These are phyloP conservation scores for Sordariomycetes sp. DNA, from an alignment of 2,329 filamentous ascomycete genomes.

Conservation along the genomic window DNA sequence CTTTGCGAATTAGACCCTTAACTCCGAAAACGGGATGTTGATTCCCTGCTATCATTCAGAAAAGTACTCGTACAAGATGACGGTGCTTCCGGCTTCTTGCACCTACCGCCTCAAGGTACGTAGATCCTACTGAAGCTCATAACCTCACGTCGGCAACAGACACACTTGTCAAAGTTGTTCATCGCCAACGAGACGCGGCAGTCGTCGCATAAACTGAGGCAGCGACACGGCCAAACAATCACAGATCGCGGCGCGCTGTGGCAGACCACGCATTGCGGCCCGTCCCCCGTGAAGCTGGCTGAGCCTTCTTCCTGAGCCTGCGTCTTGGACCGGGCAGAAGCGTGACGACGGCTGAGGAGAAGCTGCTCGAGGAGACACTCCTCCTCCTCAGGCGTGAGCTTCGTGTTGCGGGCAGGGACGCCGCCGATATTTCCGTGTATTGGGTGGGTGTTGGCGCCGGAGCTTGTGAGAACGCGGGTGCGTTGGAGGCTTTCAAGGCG, in stretches of 20 bases:
- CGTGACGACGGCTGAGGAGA: constrained; percentile 40
- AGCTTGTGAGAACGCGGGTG: constrained; percentile 45
- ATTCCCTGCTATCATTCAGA: not conserved
- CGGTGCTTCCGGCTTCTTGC: not conserved
- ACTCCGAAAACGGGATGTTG: not conserved
- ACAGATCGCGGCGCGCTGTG: constrained; percentile 79
- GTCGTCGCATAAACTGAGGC: constrained; percentile 88
- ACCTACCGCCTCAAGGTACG: constrained; percentile 52
- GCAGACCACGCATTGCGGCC: constrained; percentile 88
- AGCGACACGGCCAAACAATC: constrained; percentile 94
- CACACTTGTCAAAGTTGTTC: constrained; percentile 95
- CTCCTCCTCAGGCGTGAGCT: constrained; percentile 46
- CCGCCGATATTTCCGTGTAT: not conserved
- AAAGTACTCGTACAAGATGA: not conserved
- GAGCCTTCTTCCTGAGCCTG: constrained; percentile 59
- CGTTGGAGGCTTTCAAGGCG: constrained; percentile 60
- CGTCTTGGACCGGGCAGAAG: constrained; percentile 5
- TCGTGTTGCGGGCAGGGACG: not conserved
- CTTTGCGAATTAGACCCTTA: not conserved
- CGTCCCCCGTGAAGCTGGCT: constrained; percentile 58
- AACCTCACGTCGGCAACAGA: constrained; percentile 85
- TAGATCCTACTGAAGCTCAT: constrained; percentile 85
- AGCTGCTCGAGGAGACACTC: constrained; percentile 52
- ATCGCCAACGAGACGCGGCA: constrained; percentile 88
- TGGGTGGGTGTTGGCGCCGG: constrained; percentile 7